A percentile compares a stretch with the other conserved stretches of the same genome.
Conservation (phyloP, 164 flowering plant genomes). For the Magnolia sinica region DNA sequence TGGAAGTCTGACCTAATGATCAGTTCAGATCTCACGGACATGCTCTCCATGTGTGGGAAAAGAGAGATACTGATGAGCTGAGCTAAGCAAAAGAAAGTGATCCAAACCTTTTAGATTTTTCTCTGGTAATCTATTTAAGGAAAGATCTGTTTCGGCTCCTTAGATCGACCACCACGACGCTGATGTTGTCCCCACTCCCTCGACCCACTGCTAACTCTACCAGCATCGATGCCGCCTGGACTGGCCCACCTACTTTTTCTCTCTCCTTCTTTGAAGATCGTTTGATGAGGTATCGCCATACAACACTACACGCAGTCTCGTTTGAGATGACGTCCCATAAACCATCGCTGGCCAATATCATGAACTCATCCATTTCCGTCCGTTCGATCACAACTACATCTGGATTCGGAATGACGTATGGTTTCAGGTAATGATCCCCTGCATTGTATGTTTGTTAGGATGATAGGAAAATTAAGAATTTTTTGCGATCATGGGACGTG, state of each 20-base stretch:
- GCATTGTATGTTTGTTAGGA: background rate
- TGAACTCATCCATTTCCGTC: conserved; percentile 29
- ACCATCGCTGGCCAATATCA: conserved; percentile 46
- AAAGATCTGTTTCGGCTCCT: background rate
- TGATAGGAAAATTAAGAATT: too few relatives aligned
- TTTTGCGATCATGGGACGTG: too few relatives aligned
- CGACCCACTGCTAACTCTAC: conserved; percentile 46
- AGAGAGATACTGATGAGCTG: too few relatives aligned
- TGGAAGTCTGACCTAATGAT: too few relatives aligned
- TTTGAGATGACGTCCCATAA: conserved; percentile 53
- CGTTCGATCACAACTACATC: conserved; percentile 38
- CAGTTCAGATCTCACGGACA: too few relatives aligned
- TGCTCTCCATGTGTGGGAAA: too few relatives aligned
- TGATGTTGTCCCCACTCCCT: conserved; percentile 53
- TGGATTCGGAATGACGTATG: conserved; percentile 41
- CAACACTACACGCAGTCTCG: conserved; percentile 39
- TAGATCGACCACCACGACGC: conserved; percentile 43
- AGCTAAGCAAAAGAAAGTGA: background rate
- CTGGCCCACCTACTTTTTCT: conserved; percentile 7
- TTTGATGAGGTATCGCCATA: conserved; percentile 26
- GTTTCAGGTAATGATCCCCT: conserved; percentile 47
- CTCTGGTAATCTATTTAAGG: too few relatives aligned
- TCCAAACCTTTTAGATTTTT: background rate
- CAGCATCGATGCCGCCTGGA: conserved; percentile 41
- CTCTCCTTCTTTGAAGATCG: background rate